phyloP scores from a whole-genome alignment of 768 basidiomycete species.

The Cyclocybe aegerita region DNA sequence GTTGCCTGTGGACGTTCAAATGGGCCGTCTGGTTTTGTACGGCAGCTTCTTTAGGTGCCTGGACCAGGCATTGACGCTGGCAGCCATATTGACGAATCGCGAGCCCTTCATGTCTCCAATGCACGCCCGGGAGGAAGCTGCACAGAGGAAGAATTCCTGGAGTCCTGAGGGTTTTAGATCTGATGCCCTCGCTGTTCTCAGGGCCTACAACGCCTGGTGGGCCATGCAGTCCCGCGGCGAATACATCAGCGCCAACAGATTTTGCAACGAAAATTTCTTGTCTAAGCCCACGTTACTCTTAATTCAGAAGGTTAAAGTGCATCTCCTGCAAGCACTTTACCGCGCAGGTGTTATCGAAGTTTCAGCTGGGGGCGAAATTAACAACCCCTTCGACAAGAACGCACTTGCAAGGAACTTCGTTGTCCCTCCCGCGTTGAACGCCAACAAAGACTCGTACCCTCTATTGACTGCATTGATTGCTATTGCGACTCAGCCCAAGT shows the following conservation, averaged over 20 bases:
- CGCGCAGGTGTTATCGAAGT: conserved; percentile 81
- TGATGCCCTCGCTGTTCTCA: conserved; percentile 76
- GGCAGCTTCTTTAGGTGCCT: conserved; percentile 94
- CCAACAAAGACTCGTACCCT: conserved; percentile 71
- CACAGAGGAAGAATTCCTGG: conserved; percentile 76
- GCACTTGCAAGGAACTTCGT: conserved; percentile 25
- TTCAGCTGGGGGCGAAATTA: conserved; percentile 62
- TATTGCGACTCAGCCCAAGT: conserved; percentile 87
- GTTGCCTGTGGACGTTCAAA: conserved; percentile 85
- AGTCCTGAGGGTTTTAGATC: conserved; percentile 78
- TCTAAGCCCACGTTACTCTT: conserved; percentile 80
- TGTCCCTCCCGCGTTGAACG: conserved; percentile 69
- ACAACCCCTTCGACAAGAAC: conserved; percentile 18
- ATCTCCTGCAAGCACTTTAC: conserved; percentile 75
- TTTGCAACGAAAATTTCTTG: conserved; percentile 85
- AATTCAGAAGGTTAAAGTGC: conserved; percentile 78
- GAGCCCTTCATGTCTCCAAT: conserved; percentile 89
- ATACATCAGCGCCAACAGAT: conserved; percentile 65
- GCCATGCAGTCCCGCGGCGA: conserved; percentile 65
- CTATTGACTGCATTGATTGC: conserved; percentile 83
- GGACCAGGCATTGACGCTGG: conserved; percentile 83
- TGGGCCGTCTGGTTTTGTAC: conserved; percentile 87
- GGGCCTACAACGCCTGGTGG: conserved; percentile 85
- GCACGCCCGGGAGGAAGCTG: conserved; percentile 69
- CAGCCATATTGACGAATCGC: conserved; percentile 87